Conservation (phyloP, 2,329 filamentous ascomycete species). For the Neonectria sp. region DNA sequence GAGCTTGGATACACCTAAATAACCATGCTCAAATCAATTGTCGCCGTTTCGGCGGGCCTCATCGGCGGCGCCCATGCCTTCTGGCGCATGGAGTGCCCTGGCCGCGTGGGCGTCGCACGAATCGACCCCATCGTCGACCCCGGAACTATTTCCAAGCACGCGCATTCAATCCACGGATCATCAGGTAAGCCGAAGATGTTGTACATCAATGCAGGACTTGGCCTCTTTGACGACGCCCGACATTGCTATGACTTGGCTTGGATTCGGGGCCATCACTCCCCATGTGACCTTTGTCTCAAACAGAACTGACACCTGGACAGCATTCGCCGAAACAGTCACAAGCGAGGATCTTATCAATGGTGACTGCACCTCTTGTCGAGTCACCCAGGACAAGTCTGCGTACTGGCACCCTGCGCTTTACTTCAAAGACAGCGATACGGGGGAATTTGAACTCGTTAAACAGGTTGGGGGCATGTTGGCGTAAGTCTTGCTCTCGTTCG, state of each 20-base stretch:
- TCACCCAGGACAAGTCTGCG: conserved; percentile 86
- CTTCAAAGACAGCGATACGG: conserved; percentile 77
- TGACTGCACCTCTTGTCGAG: conserved; percentile 85
- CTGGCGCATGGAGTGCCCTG: conserved; percentile 91
- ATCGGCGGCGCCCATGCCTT: conserved; percentile 73
- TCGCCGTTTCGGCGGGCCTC: conserved; percentile 53
- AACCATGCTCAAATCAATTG: conserved; percentile 53
- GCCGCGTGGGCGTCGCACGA: conserved; percentile 77
- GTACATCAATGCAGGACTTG: background rate
- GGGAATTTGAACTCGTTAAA: conserved; percentile 76
- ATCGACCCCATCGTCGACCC: conserved; percentile 83
- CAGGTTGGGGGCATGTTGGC: conserved; percentile 89
- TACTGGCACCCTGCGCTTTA: conserved; percentile 90
- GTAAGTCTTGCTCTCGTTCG: conserved; percentile 66
- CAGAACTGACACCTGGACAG: conserved; percentile 60
- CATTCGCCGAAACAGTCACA: conserved; percentile 72
- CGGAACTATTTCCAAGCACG: conserved; percentile 73
- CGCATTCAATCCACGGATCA: conserved; percentile 83
- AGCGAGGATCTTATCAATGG: conserved; percentile 71
- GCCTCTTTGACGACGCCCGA: background rate
- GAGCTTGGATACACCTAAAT: conserved; percentile 45
- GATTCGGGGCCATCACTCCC: background rate
- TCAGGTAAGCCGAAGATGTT: conserved; percentile 71
- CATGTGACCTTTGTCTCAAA: background rate
- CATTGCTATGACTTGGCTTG: background rate